Base-by-base conservation (phyloP, 257 asterid species). In the Paulownia fortunei region DNA sequence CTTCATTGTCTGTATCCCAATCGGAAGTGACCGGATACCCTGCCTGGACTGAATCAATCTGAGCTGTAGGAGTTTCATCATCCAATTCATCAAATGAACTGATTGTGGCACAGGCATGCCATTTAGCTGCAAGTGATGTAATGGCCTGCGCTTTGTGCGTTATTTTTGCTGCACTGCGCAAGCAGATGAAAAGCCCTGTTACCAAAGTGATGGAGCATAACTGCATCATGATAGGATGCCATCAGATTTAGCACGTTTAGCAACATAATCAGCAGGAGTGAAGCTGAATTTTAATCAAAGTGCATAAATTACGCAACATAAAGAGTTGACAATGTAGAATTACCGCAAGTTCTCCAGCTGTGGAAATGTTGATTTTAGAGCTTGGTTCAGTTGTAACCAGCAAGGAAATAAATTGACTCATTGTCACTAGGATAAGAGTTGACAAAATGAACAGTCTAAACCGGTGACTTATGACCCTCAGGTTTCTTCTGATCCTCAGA, bases 71-170 rank as follows among this genome's bases (percentile, higher is more conserved):
- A 79, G 86, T 88, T 34, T 77, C 92, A 8, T 69, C 81, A 0
- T 81, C 80, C n/a, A 79, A 46, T 8, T 82, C 91, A 79, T 90
- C 96, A 8, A 89, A 86, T 1, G 93, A 74, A 58, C 80, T 84
- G 34, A 92, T 86, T 2, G 99, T 90, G 13, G 99, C 93, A 78
- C 94, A 92, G 1, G 88, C 97, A 42, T 94, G 97, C 99, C 99
- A 94, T 71, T 94, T 92, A 8, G 99, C 91, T 3, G 98, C 98
- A 52, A 92, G 89, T 3, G 93, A 86, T 3, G 98, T 87, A 6
- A 94, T 81, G 0, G 97, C 71, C 39, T 87, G 97, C 0, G 97
- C 99, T 77, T 87, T 92, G 70, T 94, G 99, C 5, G 99, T 94
- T 76, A 94, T 94, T 84, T 88, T 94, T 16, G 99, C 94, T 6